A percentile compares a stretch with the other conserved stretches of the same genome.
phyloP scores from a whole-genome alignment of 2,329 filamentous ascomycete species.

The Paecilomyces sp. region DNA sequence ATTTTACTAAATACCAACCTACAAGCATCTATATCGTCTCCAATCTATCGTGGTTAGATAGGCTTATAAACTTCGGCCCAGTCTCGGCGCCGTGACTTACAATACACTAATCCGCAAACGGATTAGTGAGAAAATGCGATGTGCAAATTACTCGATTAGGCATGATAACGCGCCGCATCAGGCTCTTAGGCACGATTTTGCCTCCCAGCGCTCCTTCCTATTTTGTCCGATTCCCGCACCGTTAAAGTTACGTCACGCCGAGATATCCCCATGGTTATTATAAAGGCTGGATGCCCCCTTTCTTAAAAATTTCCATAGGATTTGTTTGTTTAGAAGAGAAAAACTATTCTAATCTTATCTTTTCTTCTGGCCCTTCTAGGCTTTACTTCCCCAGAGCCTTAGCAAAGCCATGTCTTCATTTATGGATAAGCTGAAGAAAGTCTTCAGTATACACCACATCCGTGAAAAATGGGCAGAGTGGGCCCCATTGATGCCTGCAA shows the following conservation, averaged over 20 bases:
- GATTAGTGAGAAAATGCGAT: neutral
- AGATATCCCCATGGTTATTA: neutral
- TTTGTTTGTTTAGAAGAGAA: neutral
- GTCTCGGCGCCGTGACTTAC: too few relatives aligned
- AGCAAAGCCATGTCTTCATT: neutral
- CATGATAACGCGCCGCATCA: too few relatives aligned
- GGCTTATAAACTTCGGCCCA: too few relatives aligned
- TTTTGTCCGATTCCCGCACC: neutral
- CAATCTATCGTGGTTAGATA: too few relatives aligned
- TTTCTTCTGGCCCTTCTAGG: neutral
- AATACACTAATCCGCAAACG: neutral
- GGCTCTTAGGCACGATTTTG: neutral
- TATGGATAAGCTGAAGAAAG: neutral
- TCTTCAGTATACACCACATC: neutral
- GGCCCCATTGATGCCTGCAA: neutral
- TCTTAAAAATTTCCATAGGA: neutral
- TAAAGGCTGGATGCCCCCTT: neutral
- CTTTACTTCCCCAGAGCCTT: neutral
- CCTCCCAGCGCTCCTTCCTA: neutral
- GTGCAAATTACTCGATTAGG: neutral
- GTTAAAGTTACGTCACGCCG: neutral
- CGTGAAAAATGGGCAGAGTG: neutral
- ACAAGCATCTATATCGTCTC: too few relatives aligned
- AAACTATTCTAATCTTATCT: neutral
- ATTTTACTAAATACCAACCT: too few relatives aligned